Conservation (phyloP, 2,329 filamentous ascomycete genomes). For the Monosporascus sp. region DNA sequence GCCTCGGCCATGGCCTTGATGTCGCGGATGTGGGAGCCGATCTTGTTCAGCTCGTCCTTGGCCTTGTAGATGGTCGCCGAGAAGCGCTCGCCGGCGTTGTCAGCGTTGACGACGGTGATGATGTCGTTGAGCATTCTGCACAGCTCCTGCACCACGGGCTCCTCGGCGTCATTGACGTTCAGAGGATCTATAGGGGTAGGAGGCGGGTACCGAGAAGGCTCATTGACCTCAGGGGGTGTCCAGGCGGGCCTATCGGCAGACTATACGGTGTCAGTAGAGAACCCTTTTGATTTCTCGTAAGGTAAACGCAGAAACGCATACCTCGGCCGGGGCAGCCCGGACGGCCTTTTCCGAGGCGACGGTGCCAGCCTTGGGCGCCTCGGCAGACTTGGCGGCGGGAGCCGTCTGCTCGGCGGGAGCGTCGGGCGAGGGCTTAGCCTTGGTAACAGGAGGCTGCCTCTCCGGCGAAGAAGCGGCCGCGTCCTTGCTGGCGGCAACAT, state of each 20-base stretch:
- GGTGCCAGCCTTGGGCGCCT: slow-evolving; percentile 23
- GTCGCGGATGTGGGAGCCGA: slow-evolving; percentile 71
- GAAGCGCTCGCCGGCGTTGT: slow-evolving; percentile 73
- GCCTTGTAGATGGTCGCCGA: slow-evolving; percentile 75
- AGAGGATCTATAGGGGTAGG: slow-evolving; percentile 73
- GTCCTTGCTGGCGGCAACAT: slow-evolving; percentile 21
- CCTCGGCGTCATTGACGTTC: slow-evolving; percentile 67
- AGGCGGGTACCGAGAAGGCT: slow-evolving; percentile 59
- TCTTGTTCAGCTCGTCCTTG: slow-evolving; percentile 73
- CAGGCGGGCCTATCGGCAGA: slow-evolving; percentile 30
- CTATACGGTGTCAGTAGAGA: not conserved
- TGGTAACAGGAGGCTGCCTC: slow-evolving; percentile 20
- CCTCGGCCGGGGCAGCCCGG: not conserved
- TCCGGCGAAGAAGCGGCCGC: slow-evolving; percentile 15
- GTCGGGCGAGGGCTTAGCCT: slow-evolving; percentile 10
- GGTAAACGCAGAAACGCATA: not conserved
- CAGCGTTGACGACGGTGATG: slow-evolving; percentile 87
- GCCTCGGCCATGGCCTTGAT: slow-evolving; percentile 66
- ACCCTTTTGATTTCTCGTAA: not conserved
- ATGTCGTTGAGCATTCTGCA: slow-evolving; percentile 95
- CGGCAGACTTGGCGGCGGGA: slow-evolving; percentile 24
- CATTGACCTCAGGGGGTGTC: slow-evolving; percentile 58
- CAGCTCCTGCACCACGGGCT: slow-evolving; percentile 86
- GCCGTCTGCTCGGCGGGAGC: slow-evolving; percentile 23
- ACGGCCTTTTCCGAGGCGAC: not conserved